A percentile compares a stretch with the other conserved stretches of the same genome.
These are phyloP conservation scores for Halenospora varia DNA, from an alignment of 495 filamentous ascomycete genomes.

Conservation along the genomic window DNA sequence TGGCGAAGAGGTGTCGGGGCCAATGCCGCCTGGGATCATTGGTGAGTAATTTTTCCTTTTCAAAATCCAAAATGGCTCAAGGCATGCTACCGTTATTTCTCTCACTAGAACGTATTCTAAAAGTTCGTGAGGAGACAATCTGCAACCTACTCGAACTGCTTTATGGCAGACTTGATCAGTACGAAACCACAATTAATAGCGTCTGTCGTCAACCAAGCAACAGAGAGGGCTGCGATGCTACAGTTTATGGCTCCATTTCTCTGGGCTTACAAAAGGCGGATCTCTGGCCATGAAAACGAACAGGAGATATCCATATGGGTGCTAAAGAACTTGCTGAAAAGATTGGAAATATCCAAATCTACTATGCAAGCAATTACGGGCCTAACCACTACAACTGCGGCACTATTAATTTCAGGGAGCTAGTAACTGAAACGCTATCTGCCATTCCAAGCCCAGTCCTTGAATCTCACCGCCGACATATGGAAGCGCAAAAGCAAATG, in stretches of 20 bases:
- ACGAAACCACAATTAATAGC: background rate
- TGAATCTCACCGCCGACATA: constrained; percentile 4
- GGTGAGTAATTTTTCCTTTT: too few species aligned
- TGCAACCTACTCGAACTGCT: background rate
- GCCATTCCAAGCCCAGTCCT: background rate
- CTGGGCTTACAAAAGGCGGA: background rate
- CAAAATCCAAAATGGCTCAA: background rate
- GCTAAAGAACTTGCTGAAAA: background rate
- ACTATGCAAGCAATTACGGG: background rate
- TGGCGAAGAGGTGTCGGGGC: background rate
- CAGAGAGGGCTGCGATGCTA: background rate
- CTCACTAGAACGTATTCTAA: background rate
- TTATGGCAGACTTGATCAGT: background rate
- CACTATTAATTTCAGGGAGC: background rate
- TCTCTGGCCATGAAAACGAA: background rate
- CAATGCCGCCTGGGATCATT: background rate
- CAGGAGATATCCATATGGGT: background rate
- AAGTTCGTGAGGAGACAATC: background rate
- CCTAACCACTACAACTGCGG: background rate
- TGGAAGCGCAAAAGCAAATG: background rate
- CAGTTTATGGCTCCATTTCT: background rate
- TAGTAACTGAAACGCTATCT: background rate
- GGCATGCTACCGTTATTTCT: background rate
- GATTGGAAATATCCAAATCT: background rate
- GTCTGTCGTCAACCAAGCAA: background rate